A percentile compares a stretch with the other conserved stretches of the same genome.
These are phyloP conservation scores for Amphibolis antarctica DNA, from an alignment of 106 monocot genomes.

Conservation along the genomic window DNA sequence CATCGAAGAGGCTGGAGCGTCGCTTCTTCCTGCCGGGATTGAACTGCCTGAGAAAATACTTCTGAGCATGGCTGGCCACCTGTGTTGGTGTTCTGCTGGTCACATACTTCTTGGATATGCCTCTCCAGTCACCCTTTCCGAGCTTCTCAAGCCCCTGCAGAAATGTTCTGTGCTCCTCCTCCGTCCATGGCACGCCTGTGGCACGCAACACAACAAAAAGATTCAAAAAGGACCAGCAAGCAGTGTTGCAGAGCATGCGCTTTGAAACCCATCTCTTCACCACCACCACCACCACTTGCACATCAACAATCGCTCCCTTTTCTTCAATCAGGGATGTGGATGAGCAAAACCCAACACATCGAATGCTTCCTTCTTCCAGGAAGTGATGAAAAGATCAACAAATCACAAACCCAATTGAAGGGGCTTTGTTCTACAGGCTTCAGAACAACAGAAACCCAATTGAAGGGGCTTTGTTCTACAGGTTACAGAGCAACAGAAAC, in stretches of 20 bases:
- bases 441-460: too few relatives aligned
- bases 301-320: too few relatives aligned
- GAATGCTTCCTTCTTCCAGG: too few relatives aligned
- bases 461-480: too few relatives aligned
- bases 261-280: too few relatives aligned
- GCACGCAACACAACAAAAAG: neutral
- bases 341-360: too few relatives aligned
- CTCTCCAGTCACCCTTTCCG: conserved; percentile 26
- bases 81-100: conserved; percentile 22
- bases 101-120: conserved; percentile 20
- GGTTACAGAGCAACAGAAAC: too few relatives aligned
- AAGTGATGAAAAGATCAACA: neutral
- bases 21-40: conserved; percentile 10
- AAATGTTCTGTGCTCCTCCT: conserved; percentile 23
- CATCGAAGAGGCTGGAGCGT: conserved; percentile 23
- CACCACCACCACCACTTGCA: too few relatives aligned
- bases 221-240: too few relatives aligned
- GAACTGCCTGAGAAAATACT: conserved; percentile 18
- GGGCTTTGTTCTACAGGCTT: too few relatives aligned
- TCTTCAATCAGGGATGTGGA: too few relatives aligned
- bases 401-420: neutral
- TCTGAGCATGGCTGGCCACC: conserved; percentile 25
- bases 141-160: conserved; percentile 14
- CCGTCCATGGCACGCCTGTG: conserved; percentile 19
- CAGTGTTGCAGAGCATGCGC: too few relatives aligned